Evolutionary conservation across 179 eudicot species (phyloP), one percentile per base, ranked within the genome.

Genomic region (Spergularia azorica): DNA sequence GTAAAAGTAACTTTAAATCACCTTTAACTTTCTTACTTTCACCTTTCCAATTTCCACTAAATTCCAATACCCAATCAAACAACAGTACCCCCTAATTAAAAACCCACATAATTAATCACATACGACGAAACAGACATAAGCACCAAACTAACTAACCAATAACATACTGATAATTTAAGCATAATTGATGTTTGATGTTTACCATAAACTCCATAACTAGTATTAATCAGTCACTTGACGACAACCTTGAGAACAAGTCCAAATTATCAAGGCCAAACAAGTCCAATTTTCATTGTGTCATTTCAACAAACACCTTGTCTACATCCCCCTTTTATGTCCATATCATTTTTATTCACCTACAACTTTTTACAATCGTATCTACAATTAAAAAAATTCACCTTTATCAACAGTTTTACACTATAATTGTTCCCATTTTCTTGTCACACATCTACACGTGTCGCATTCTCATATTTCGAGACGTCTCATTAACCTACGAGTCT

Each of bases 271-370:
- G 32, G 32, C 32, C 32, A 26, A 26, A 26, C 32, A 26, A 26
- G 32, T 26, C 41, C 64, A 11, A 39, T 14, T 71, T 63, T 73
- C 57, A 52, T 50, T 73, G 1, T 59, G 63, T 67, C 74, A 73
- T 79, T 79, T 26, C 46, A 67, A 46, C 82, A 59, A 73, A 79
- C 74, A 79, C 17, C 54, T 59, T 16, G 58, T 36, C 43, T 12
- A 36, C 70, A 74, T 59, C n/a, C n/a, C 61, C 20, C 13, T 41
- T 32, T 15, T 64, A 15, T 6, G 26, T 15, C 52, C 56, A 54
- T 1, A 21, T 41, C 63, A 20, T 57, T 3, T 46, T 43, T 17
- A 18, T n/a, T 39, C 76, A 21, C 1, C 32, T 26, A 26, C 32
- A 26, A 26, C 32, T 26, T 26, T 15, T 48, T 20, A 39, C 15